These are phyloP conservation scores for Solanum peruvianum DNA, from an alignment of 257 asterid species.

Conservation along the genomic window DNA sequence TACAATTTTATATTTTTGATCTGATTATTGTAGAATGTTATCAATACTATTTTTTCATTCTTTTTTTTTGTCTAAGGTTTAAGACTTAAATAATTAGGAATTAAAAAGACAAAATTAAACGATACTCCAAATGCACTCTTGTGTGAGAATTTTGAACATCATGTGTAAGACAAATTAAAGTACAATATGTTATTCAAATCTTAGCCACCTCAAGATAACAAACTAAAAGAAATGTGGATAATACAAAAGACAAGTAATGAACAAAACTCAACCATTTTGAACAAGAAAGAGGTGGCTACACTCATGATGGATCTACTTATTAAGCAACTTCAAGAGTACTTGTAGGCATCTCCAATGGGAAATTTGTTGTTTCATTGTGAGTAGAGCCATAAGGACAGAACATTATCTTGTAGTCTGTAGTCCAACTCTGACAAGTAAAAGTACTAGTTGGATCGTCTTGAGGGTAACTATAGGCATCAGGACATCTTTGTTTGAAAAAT, in stretches of 20 bases:
- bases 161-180: background rate
- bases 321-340: background rate
- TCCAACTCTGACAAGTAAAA: slow-evolving; percentile 10
- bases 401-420: slow-evolving; percentile 11
- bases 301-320: background rate
- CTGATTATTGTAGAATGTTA: background rate
- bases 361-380: background rate
- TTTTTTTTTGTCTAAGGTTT: background rate
- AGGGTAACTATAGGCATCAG: slow-evolving; percentile 32
- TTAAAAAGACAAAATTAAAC: background rate
- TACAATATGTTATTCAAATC: background rate
- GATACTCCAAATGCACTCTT: background rate
- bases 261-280: background rate
- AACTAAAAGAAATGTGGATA: background rate
- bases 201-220: background rate
- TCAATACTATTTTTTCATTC: background rate
- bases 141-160: background rate
- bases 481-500: slow-evolving; percentile 39
- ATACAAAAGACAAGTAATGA: background rate
- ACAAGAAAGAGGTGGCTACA: background rate
- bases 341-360: background rate
- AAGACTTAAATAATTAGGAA: background rate
- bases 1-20: background rate
- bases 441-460: slow-evolving; percentile 19
- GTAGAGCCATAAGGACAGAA: slow-evolving; percentile 15